Conservation (phyloP, 768 basidiomycete genomes). For the Amanita phalloides region DNA sequence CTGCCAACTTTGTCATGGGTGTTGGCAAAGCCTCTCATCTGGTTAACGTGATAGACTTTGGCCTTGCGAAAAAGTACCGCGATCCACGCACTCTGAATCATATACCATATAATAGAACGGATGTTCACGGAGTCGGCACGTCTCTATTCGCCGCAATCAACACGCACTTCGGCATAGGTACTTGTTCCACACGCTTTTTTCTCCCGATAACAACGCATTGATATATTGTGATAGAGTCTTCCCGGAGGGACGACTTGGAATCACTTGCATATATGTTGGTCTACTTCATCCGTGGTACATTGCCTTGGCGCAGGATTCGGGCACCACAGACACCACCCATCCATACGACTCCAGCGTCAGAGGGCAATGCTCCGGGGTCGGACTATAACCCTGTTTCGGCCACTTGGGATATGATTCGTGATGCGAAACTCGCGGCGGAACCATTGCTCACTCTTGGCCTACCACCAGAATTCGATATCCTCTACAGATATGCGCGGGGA, state of each 20-base stretch:
- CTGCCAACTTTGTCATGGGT: constrained; percentile 98
- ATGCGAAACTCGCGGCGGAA: constrained; percentile 58
- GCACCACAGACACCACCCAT: constrained; percentile 31
- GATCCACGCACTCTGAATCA: constrained; percentile 55
- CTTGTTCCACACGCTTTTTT: constrained; percentile 14
- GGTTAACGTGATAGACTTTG: constrained; percentile 92
- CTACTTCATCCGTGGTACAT: constrained; percentile 67
- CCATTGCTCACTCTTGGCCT: constrained; percentile 64
- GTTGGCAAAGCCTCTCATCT: constrained; percentile 40
- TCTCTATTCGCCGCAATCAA: constrained; percentile 67
- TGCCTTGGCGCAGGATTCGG: constrained; percentile 71
- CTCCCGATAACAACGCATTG: constrained; percentile 6
- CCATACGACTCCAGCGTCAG: constrained; percentile 13
- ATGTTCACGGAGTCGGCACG: constrained; percentile 73
- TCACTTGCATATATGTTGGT: constrained; percentile 76
- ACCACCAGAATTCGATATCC: constrained; percentile 72
- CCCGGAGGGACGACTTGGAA: constrained; percentile 72
- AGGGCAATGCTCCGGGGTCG: constrained; percentile 9
- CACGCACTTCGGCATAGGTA: constrained; percentile 69
- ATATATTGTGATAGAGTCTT: constrained; percentile 39
- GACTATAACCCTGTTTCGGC: constrained; percentile 46
- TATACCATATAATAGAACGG: constrained; percentile 63
- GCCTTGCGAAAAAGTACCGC: constrained; percentile 71
- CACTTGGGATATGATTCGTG: constrained; percentile 72
- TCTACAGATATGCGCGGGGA: constrained; percentile 71